Conservation (phyloP, 371 early-diverging fungal genomes). For the Blyttiomyces sp. region DNA sequence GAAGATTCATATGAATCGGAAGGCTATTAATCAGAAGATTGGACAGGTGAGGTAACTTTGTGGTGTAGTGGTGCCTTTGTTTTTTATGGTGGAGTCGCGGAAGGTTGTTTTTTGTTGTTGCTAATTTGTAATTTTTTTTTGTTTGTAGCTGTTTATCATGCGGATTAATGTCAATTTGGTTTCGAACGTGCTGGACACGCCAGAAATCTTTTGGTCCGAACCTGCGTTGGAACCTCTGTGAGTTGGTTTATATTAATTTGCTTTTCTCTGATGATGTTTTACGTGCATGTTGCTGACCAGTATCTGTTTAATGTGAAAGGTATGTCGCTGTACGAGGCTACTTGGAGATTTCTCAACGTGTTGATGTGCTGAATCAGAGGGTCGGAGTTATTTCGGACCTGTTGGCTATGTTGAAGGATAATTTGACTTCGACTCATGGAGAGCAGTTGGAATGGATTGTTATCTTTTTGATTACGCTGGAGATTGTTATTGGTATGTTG, state of each 20-base stretch:
- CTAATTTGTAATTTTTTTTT: slow-evolving; percentile 30
- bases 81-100: not conserved
- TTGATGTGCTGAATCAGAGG: slow-evolving; percentile 49
- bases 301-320: not conserved
- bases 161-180: slow-evolving; percentile 58
- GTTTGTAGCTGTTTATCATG: slow-evolving; percentile 46
- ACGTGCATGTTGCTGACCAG: not conserved
- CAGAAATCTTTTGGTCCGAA: slow-evolving; percentile 51
- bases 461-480: slow-evolving; percentile 43
- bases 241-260: not conserved
- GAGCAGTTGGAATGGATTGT: slow-evolving; percentile 52
- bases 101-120: slow-evolving; percentile 80
- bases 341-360: slow-evolving; percentile 80
- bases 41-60: slow-evolving; percentile 81
- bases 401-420: slow-evolving; percentile 53
- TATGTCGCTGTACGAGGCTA: slow-evolving; percentile 50
- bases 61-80: slow-evolving; percentile 35
- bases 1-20: slow-evolving; percentile 53
- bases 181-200: slow-evolving; percentile 49
- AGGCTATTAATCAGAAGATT: slow-evolving; percentile 78
- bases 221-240: slow-evolving; percentile 36
- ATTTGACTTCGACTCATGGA: slow-evolving; percentile 43
- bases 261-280: not conserved
- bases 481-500: slow-evolving; percentile 40
- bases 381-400: slow-evolving; percentile 52